Evolutionary conservation across 345 rosid genomes (phyloP), one percentile per base, ranked within the genome.

Genomic region (Durio zibethinus): DNA sequence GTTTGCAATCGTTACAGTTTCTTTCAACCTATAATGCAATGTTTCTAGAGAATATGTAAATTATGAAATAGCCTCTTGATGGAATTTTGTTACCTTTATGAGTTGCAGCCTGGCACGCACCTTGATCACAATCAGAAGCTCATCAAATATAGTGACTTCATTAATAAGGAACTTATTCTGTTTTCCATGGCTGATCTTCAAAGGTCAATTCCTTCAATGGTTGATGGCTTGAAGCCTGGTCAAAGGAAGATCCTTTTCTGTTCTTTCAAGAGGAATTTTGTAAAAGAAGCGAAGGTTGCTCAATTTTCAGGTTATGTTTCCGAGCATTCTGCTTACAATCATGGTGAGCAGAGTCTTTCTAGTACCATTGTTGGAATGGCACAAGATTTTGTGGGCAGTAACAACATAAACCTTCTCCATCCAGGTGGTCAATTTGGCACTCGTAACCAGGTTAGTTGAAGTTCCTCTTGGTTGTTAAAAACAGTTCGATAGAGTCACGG

Each of bases 111-210:
- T 72, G 99, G 97, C 61, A 92, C 93, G 62, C 90, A 85, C 77
- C 99, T 96, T 77, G 98, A 96, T 82, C 94, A 91, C 80, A 86
- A 77, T 43, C 85, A 85, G 76, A 85, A 77, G 73, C 84, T 80
- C 76, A 87, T 97, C 79, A 90, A 85, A 16, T 97, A 91, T 88
- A 91, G 93, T 45, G 98, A 97, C 76, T 97, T 97, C 77, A 90
- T 97, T 29, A 94, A 97, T 81, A 97, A 94, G 85, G 99, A 97
- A 82, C 98, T 97, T 29, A 94, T 97, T 77, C 74, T 94, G 85
- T 94, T 94, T 83, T 97, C 99, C 23, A 84, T 91, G 89, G 99
- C 98, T n/a, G 99, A 91, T 83, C 93, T 94, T 67, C 97, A 97
- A 79, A 88, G 99, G 76, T 94, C 99, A 15, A 97, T 97, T 73